Evolutionary conservation across 306 rosid species (phyloP), one percentile per base, ranked within the genome.

Genomic region (Cucurbita ficifolia): DNA sequence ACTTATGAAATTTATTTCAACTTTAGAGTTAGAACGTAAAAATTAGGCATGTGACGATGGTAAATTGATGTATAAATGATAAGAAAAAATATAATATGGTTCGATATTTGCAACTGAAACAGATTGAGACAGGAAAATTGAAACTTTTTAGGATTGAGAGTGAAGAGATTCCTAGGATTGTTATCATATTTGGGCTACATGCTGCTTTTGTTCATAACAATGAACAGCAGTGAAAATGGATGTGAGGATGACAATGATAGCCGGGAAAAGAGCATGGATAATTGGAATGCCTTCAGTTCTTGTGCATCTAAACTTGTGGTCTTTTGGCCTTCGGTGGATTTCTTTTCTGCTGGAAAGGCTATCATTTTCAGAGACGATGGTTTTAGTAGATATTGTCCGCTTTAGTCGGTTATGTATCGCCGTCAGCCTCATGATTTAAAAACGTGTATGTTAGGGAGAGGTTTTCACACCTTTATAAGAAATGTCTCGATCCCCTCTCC

Each of bases 161-260:
- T 48, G 83, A 85, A 49, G 85, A 83, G 74, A 14, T 77, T 77
- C 8, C 21, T 89, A 2, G 81, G 79, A 1, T 13, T 81, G 54
- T 0, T 89, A 16, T 73, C 90, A 5, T 49, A 68, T 0, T 18
- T 81, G 5, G 92, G 89, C 19, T 84, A 50, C 50, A 58, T 48
- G 0, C 39, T 85, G 4, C 85, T 80, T 76, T 4, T 82, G 63
- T 90, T 92, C 42, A 53, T 79, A 17, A 67, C 72, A 29, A 29
- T 29, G 33, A 29, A 29, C 33, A 3, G 88, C 84, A 4, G 95
- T 83, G 1, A 86, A 88, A 61, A 88, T 88, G 90, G 91, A 92
- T 45, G 45, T 77, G 9, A 76, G 81, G 46, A 35, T 84, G 87
- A 72, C 84, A 42, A 24, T 61, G 1, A 85, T 77, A 43, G 77